Base-by-base conservation (phyloP, 768 basidiomycete species). In the Cystobasidium onofrii region DNA sequence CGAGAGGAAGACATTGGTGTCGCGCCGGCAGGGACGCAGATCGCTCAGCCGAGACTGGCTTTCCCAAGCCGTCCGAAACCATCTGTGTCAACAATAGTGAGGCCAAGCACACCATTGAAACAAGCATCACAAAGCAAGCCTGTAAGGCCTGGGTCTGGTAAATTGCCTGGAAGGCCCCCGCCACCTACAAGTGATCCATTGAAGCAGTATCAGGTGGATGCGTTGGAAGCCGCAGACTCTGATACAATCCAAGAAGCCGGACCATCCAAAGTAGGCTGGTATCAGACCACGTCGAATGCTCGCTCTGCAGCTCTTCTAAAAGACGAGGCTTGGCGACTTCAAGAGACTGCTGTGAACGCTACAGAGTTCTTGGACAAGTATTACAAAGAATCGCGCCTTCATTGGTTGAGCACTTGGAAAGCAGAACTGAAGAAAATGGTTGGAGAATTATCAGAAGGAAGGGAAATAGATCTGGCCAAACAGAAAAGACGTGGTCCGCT, bases 391-490 rank as follows among this genome's bases (percentile, higher is more conserved):
- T 92, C 90, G 0, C 88, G 96, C 0, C 83, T 99, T n/a, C 96
- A 99, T 77, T 89, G 94, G 78, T 81, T 99, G 13, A 88, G 90
- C 4, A 89, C 87, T 1, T 95, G 91, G 91, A 99, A 98, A 81
- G 86, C 90, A 0, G 94, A 98, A 78, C 84, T 97, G 44, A 88
- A 88, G 78, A 83, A 84, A 18, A 85, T 96, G 10, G 90, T 96
- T 0, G 84, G 86, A 20, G 86, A 90, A 78, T 91, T 93, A 0
- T 90, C 91, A 78, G 87, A 88, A 75, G 85, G 85, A 10, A 86
- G 86, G 15, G 34, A 36, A 15, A 54, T 20, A 9, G 54, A 46
- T 34, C 15, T 27, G 18, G 31, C 55, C 17, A 34, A 60, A 12
- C 66, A 50, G 52, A 54, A 52, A 46, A 31, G 57, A 25, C 41